Base-by-base conservation (phyloP, 208 protist genomes). In the Crithidia sp. region DNA sequence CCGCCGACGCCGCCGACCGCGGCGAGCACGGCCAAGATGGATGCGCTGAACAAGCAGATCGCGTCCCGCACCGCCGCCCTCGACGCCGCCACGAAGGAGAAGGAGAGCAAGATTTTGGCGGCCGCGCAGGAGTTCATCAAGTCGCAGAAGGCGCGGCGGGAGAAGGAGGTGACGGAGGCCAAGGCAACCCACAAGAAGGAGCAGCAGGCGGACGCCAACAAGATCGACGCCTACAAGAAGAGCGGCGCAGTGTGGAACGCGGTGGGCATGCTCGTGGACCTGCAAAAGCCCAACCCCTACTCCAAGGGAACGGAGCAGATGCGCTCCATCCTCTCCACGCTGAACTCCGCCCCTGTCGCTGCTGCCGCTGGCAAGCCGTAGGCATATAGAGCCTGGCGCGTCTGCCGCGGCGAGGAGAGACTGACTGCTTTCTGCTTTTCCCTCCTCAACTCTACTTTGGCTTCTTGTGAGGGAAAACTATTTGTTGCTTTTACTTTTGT, bases 221-320 rank as follows among this genome's bases (percentile, higher is more conserved):
- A 88, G 54, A 81, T 83, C 44, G 83, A 85, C 57, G 66, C 77
- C 16, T 85, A 76, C 73, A 82, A 86, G 69, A 89, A 92, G 77
- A 86, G 61, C 69, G 87, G 81, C 7, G 79, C 85, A 14, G 75
- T 93, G 55, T 96, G 91, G 91, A 88, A 58, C 53, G 81, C 77
- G 37, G 86, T 96, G n/a, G 84, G 82, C 7, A 79, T 92, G 70
- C 55, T 94, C 39, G 84, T 92, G 17, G 89, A 94, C 61, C 77
- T 96, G 19, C 80, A 84, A 67, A 94, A 90, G 75, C 81, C 89
- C 8, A 96, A 94, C 76, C 73, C 75, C 37, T 90, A 90, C 73
- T 94, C 87, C 28, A 96, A 93, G 70, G 83, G 76, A 53, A 96
- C 91, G 8, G 91, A 96, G 68, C 84, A 83, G 55, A 96, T 96